Percentiles rank a stretch among this genome's conserved stretches.
phyloP scores from a whole-genome alignment of 768 basidiomycete species.

The Podaxis sp. region DNA sequence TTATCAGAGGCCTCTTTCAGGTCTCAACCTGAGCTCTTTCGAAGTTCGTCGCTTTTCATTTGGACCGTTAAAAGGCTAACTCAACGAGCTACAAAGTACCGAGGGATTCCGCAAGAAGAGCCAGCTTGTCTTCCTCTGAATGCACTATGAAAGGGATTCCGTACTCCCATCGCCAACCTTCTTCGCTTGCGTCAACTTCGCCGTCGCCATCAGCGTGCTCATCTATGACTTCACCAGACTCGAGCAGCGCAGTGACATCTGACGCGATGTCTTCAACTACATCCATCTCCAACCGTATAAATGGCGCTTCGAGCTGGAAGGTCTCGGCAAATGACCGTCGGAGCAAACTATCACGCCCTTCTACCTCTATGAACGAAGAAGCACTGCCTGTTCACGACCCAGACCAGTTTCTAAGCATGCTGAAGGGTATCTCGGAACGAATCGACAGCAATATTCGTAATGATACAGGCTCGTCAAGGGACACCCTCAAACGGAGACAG shows the following conservation, averaged over 20 bases:
- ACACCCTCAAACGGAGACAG: neutral
- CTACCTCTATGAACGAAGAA: neutral
- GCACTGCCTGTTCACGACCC: constrained; percentile 17
- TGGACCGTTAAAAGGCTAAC: neutral
- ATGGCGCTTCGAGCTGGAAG: neutral
- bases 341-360: neutral
- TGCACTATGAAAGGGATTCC: neutral
- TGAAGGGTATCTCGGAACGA: constrained; percentile 35
- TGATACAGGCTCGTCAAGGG: constrained; percentile 10
- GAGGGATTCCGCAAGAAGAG: neutral
- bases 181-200: neutral
- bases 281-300: neutral
- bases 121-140: neutral
- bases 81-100: neutral
- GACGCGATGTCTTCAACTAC: constrained; percentile 2
- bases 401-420: constrained; percentile 28
- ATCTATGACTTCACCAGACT: neutral
- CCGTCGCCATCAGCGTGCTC: constrained; percentile 1
- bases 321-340: constrained; percentile 5
- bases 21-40: constrained; percentile 1
- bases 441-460: constrained; percentile 29
- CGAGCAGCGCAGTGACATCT: neutral
- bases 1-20: constrained; percentile 17
- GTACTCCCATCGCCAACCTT: neutral
- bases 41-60: constrained; percentile 6